phyloP scores from a whole-genome alignment of 2,329 filamentous ascomycete genomes.

The Cladophialophora bantiana region DNA sequence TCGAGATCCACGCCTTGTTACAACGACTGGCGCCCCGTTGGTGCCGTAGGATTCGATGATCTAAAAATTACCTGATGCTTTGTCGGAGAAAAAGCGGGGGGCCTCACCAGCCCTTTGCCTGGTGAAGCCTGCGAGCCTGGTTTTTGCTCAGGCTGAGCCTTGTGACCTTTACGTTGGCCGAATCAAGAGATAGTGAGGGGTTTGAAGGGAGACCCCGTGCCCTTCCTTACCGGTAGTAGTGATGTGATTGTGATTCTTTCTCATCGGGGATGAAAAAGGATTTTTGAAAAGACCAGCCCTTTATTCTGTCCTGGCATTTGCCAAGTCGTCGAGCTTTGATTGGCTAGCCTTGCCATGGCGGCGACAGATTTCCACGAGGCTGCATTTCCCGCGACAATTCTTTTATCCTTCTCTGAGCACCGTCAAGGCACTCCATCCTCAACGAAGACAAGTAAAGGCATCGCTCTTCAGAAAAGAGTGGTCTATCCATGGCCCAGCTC shows the following conservation, averaged over 20 bases:
- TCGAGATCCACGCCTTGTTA: constrained; percentile 17
- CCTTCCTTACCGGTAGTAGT: too few relatives aligned
- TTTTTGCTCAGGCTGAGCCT: neutral
- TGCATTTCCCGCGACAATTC: neutral
- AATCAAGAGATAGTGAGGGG: too few relatives aligned
- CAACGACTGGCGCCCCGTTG: neutral
- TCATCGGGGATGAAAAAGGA: too few relatives aligned
- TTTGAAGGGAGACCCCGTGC: too few relatives aligned
- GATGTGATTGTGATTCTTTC: too few relatives aligned
- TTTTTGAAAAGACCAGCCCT: too few relatives aligned
- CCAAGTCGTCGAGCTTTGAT: neutral
- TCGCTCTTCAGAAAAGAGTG: neutral
- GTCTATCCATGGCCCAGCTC: neutral
- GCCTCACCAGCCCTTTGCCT: too few relatives aligned
- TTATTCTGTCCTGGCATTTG: neutral
- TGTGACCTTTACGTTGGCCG: neutral
- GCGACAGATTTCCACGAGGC: constrained; percentile 8
- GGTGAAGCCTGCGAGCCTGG: too few relatives aligned
- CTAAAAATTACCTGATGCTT: constrained; percentile 12
- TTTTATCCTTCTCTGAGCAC: neutral
- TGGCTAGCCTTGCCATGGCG: neutral
- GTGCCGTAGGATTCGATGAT: constrained; percentile 2
- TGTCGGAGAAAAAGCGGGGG: neutral
- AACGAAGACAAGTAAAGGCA: neutral
- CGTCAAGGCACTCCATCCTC: neutral